phyloP scores from a whole-genome alignment of 257 asterid genomes.

The Verbascum thapsus region DNA sequence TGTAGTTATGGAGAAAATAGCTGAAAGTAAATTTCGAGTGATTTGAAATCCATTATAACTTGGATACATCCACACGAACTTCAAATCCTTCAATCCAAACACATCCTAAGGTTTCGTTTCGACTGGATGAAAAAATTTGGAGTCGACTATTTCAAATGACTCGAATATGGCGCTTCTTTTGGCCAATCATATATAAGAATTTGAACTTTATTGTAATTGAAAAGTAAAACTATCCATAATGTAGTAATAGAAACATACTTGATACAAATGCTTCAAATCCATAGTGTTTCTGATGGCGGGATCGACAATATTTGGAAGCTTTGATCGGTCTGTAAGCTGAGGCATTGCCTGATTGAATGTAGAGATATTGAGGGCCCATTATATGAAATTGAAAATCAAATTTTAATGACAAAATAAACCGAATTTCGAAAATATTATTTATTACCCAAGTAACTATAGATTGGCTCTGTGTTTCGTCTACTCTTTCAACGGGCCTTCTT shows the following conservation, averaged over 20 bases:
- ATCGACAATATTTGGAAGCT: constrained; percentile 86
- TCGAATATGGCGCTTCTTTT: too few relatives aligned
- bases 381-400: background rate
- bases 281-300: constrained; percentile 69
- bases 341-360: constrained; percentile 82
- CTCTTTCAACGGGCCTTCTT: constrained; percentile 77
- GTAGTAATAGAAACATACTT: constrained; percentile 46
- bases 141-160: too few relatives aligned
- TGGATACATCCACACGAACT: too few relatives aligned
- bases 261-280: constrained; percentile 94
- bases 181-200: too few relatives aligned
- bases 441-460: constrained; percentile 89
- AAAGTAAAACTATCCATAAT: background rate
- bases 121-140: too few relatives aligned
- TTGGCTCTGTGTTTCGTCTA: constrained; percentile 68
- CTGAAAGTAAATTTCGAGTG: too few relatives aligned
- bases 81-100: too few relatives aligned
- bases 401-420: background rate
- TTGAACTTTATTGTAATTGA: background rate
- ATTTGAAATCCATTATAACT: too few relatives aligned
- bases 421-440: constrained; percentile 2
- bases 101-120: too few relatives aligned
- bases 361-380: constrained; percentile 14
- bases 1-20: too few relatives aligned
- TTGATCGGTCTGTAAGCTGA: constrained; percentile 85